A percentile compares a stretch with the other conserved stretches of the same genome.
Conservation (phyloP, 306 rosid genomes). For the Pterocarpus santalinus region DNA sequence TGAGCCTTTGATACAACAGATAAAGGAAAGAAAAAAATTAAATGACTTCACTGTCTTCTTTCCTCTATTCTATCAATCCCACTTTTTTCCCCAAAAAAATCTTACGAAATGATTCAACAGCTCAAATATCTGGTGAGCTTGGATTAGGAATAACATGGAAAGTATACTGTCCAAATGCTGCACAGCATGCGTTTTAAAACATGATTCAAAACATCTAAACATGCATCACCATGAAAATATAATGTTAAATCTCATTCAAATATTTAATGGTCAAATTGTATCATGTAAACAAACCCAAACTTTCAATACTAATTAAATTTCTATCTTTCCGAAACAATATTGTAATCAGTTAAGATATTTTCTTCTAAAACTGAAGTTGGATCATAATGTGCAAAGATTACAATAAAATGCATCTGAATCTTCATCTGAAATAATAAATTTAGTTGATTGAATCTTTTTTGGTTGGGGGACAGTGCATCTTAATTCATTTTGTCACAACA, state of each 20-base stretch:
- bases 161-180: constrained; percentile 7
- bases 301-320: constrained; percentile 1
- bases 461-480: background rate
- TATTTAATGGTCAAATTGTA: constrained; percentile 12
- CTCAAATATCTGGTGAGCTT: constrained; percentile 29
- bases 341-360: background rate
- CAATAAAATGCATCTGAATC: constrained; percentile 9
- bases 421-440: constrained; percentile 6
- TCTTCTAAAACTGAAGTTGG: constrained; percentile 24
- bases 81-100: too few species aligned
- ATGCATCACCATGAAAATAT: constrained; percentile 22
- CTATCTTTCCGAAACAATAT: constrained; percentile 14
- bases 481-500: constrained; percentile 12
- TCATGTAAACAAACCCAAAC: constrained; percentile 21
- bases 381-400: constrained; percentile 19
- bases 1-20: background rate
- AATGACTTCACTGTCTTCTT: background rate
- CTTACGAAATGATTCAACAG: constrained; percentile 36
- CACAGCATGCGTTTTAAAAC: constrained; percentile 21
- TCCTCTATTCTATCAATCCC: constrained; percentile 2
- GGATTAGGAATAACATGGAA: constrained; percentile 23
- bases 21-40: constrained; percentile 11
- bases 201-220: constrained; percentile 26
- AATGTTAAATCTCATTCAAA: constrained; percentile 17
- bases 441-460: constrained; percentile 13